Base-by-base conservation (phyloP, 1,139 yeast species). In the Fermentozyma sake region DNA sequence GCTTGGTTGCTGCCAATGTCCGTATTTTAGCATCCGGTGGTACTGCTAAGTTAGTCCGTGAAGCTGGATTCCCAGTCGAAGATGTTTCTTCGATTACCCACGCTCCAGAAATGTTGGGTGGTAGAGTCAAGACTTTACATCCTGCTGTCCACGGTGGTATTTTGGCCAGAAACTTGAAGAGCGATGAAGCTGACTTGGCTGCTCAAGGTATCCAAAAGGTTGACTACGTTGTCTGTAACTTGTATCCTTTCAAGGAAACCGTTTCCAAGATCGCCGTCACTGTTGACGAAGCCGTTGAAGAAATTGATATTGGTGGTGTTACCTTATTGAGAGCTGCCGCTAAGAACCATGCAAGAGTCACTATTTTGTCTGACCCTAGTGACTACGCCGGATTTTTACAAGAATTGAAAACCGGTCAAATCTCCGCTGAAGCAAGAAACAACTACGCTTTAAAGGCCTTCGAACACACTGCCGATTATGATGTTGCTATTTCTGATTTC, bases 81-180 rank as follows among this genome's bases (percentile, higher is more conserved):
- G 98, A 91, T 53, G 96, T 91, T 31, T 80, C 94, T 28, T 61
- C 93, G 36, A 86, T 91, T 55, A 91, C 98, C 27, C 95, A 87
- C 53, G 97, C 97, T 19, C 98, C 98, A 30, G 98, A 91, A 63
- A 91, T 91, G 96, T 73, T 91, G 46, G 95, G 96, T 34, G 98
- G 98, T 38, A 77, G 98, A 65, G 98, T 91, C 48, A 91, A 91
- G 71, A 91, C 98, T 35, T 72, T 91, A 50, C 98, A 91, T 58
- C 98, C 98, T 22, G 97, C 97, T 24, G 96, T 91, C 36, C 98
- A 91, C 58, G 98, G 95, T 45, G 98, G 97, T 68, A 91, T 91
- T 48, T 74, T 91, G 46, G 97, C 98, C 31, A 79, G 97, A 67
- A 76, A 91, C 64, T 72, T 84, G 54, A 94, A 83, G 48, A 71